Evolutionary conservation across 495 filamentous ascomycete genomes (phyloP), one percentile per base, ranked within the genome.

Genomic region (Neurospora sp.): DNA sequence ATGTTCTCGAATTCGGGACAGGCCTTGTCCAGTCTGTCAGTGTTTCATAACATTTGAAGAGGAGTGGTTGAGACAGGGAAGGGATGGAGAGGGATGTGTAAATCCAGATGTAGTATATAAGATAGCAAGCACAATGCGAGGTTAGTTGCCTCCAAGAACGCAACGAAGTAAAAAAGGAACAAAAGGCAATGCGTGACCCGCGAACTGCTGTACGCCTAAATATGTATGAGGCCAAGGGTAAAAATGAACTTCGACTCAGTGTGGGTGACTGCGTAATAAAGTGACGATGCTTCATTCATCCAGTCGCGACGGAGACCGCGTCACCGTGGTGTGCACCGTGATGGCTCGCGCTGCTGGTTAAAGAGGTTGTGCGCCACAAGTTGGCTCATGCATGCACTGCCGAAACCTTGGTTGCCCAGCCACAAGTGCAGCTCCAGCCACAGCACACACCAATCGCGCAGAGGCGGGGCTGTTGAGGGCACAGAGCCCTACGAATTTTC

Each of bases 1-100:
- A 86, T 85, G 83, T 85, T 86, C 71, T 76, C 80, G 71, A 53
- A 40, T 39, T 71, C 74, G 2, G 81, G 81, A 1, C 74, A 76
- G 35, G 81, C 79, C 7, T 72, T 78, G n/a, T 79, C 77, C 14
- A 82, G 80, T 40, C 40, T 81, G 71, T 75, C 78, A 6, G 80
- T 82, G 3, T 82, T 82, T 40, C 61, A 72, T 69, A 70, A 22
- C 27, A 80, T 80, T 9, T 79, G 73, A 68, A 38, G 35, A 69
- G 20, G 22, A 35, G 69, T 0, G 39, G 3, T 14, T 70, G 39
- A 20, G 18, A 18, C 7, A 27, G 40, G 37, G 69, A 8, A 5
- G 12, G 20, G 40, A 44, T 9, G 40, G 9, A 9, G 37, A 12
- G 22, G 20, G n/a, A 22, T 18, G 3, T 27, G 22, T 3, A 31